phyloP scores from a whole-genome alignment of 768 basidiomycete genomes.

The Crepidotus variabilis region DNA sequence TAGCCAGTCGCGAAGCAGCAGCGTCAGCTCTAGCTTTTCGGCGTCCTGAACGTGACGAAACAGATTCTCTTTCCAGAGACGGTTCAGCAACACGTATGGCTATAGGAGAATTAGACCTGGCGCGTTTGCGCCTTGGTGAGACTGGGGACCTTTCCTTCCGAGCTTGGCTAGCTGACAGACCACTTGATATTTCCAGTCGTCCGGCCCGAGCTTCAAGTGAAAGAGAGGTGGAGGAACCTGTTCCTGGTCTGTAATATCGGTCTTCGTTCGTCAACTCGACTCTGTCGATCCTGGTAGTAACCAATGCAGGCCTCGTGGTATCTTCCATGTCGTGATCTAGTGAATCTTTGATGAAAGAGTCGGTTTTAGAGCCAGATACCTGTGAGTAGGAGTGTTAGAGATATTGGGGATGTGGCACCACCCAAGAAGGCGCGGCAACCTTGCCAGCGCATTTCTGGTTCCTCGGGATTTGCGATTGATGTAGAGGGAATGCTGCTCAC shows the following conservation, averaged over 20 bases:
- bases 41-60: background rate
- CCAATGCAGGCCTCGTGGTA: conserved; percentile 3
- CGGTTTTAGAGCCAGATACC: conserved; percentile 18
- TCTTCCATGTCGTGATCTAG: conserved; percentile 14
- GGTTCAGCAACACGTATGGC: conserved; percentile 1
- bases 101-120: conserved; percentile 23
- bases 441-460: conserved; percentile 20
- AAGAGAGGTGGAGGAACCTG: conserved; percentile 11
- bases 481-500: conserved; percentile 26
- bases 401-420: conserved; percentile 20
- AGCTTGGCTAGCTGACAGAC: conserved; percentile 10
- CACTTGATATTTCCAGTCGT: conserved; percentile 3
- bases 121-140: conserved; percentile 23
- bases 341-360: conserved; percentile 13
- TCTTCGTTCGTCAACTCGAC: conserved; percentile 48
- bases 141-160: conserved; percentile 23
- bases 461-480: conserved; percentile 19
- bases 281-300: conserved; percentile 7
- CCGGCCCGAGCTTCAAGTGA: conserved; percentile 8
- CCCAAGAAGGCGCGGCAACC: conserved; percentile 18
- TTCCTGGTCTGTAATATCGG: conserved; percentile 61
- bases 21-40: background rate
- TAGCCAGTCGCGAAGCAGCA: background rate
- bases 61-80: background rate
- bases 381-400: conserved; percentile 29